Evolutionary conservation across 148 eudicot species (phyloP).

Genomic region (Fagopyrum esculentum): DNA sequence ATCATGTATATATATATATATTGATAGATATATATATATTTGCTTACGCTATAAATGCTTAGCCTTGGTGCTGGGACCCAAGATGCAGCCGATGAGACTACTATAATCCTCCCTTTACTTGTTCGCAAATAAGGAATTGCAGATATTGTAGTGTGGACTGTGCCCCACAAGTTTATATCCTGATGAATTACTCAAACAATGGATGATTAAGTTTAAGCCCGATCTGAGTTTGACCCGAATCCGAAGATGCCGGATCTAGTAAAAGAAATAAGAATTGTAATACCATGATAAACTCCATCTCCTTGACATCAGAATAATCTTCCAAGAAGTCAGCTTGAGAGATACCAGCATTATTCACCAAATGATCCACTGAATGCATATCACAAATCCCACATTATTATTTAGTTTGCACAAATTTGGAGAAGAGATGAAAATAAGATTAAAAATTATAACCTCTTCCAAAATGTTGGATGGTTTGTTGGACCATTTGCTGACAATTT

Average conservation of each 20-base stretch:
- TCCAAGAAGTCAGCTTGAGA: not conserved
- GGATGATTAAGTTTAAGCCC: not conserved
- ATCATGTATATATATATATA: too few relatives aligned
- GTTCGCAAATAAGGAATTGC: not conserved
- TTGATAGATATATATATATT: not conserved
- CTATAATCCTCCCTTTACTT: conserved; percentile 8
- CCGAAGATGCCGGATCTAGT: too few relatives aligned
- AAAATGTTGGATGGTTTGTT: conserved; percentile 20
- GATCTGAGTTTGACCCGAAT: too few relatives aligned
- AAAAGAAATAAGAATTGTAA: not conserved
- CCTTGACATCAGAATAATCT: not conserved
- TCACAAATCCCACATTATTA: too few relatives aligned
- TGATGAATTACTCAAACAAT: not conserved
- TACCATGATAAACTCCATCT: not conserved
- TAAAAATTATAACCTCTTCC: conserved; percentile 15
- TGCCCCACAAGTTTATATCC: conserved; percentile 9
- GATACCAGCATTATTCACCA: not conserved
- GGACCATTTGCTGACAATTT: conserved; percentile 15
- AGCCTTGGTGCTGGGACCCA: not conserved
- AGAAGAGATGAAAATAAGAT: too few relatives aligned
- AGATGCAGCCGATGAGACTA: not conserved
- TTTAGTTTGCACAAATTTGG: too few relatives aligned
- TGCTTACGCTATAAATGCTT: not conserved
- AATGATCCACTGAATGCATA: not conserved
- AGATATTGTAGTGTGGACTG: not conserved